A percentile compares a stretch with the other conserved stretches of the same genome.
Conservation (phyloP, 768 basidiomycete species). For the Collybia sp. region DNA sequence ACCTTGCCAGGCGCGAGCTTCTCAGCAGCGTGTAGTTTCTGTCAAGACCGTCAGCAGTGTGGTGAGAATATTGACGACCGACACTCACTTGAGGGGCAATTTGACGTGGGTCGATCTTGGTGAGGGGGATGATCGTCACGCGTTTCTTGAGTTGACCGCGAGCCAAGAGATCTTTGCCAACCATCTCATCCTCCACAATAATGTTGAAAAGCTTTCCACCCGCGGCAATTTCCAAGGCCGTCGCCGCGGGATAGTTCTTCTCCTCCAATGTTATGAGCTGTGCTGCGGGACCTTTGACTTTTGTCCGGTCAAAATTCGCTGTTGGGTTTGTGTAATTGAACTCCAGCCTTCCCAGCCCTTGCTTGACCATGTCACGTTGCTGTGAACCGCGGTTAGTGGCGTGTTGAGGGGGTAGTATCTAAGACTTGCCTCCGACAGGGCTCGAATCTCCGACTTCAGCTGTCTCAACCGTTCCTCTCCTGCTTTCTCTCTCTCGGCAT, state of each 20-base stretch:
- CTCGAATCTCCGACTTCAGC: slow-evolving; percentile 50
- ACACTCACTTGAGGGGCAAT: slow-evolving; percentile 37
- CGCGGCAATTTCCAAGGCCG: slow-evolving; percentile 90
- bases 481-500: slow-evolving; percentile 63
- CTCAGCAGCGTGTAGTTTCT: slow-evolving; percentile 78
- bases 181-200: slow-evolving; percentile 85
- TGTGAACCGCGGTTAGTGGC: slow-evolving; percentile 19
- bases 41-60: neutral
- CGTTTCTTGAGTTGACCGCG: slow-evolving; percentile 74
- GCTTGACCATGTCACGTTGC: slow-evolving; percentile 66
- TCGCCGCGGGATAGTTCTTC: slow-evolving; percentile 72
- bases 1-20: slow-evolving; percentile 77
- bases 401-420: slow-evolving; percentile 3
- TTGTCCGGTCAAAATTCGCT: slow-evolving; percentile 74
- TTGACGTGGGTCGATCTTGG: slow-evolving; percentile 73
- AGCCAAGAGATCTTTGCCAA: slow-evolving; percentile 81
- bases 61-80: neutral
- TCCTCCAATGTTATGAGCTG: slow-evolving; percentile 75
- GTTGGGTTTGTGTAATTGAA: slow-evolving; percentile 80
- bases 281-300: slow-evolving; percentile 91
- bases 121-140: slow-evolving; percentile 91
- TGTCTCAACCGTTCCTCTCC: slow-evolving; percentile 43
- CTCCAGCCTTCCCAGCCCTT: slow-evolving; percentile 64
- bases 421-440: slow-evolving; percentile 55
- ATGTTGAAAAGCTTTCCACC: slow-evolving; percentile 90